Evolutionary conservation across 306 rosid genomes (phyloP).

Genomic region (Rosa persica): DNA sequence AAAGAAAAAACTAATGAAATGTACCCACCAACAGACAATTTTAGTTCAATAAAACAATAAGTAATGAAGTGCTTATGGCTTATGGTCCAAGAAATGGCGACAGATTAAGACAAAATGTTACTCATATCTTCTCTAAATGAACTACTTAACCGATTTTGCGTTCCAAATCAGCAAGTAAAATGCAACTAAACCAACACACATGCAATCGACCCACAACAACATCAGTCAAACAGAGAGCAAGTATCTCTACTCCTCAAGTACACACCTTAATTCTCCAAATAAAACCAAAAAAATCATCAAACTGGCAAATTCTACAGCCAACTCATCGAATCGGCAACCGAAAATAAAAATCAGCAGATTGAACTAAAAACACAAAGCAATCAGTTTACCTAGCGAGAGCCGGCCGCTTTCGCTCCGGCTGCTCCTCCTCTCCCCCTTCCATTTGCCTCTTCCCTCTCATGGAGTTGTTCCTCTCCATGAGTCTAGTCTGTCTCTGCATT

Average conservation of each 20-base stretch:
- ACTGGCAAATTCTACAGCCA: background rate
- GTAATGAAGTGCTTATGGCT: background rate
- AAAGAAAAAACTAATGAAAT: background rate
- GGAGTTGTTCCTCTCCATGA: slow-evolving; percentile 56
- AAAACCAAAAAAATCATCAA: background rate
- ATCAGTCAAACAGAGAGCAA: background rate
- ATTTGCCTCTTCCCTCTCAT: slow-evolving; percentile 73
- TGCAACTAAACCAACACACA: background rate
- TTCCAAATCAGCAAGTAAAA: too few species aligned
- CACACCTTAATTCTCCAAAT: background rate
- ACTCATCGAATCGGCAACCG: slow-evolving; percentile 9
- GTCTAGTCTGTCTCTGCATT: slow-evolving; percentile 67
- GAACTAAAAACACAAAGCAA: background rate
- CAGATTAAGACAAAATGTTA: background rate
- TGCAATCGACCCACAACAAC: background rate
- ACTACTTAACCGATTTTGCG: background rate
- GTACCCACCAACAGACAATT: background rate
- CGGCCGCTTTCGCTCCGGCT: slow-evolving; percentile 91
- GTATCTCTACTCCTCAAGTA: background rate
- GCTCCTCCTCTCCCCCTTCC: slow-evolving; percentile 88
- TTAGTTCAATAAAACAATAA: background rate
- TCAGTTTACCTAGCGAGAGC: slow-evolving; percentile 80
- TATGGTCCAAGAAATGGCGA: background rate
- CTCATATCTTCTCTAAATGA: background rate
- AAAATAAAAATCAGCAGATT: slow-evolving; percentile 7